Base-by-base conservation (phyloP, 345 rosid genomes). In the Bretschneidera sinensis region DNA sequence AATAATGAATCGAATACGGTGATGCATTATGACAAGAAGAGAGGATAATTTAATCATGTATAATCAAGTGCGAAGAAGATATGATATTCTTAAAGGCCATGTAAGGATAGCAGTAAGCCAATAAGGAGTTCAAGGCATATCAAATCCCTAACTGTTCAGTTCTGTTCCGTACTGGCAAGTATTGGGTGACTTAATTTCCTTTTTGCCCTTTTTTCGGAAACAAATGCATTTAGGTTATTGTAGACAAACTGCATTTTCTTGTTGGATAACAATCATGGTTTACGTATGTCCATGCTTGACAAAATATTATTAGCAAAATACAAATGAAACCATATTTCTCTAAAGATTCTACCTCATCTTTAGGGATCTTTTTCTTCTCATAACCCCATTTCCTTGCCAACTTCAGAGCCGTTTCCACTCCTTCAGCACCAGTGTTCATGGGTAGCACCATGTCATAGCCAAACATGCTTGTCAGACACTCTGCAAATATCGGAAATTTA, bases 371-470 rank as follows among this genome's bases (percentile, higher is more conserved):
- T 73, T 94, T 94, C 74, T 82, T 88, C 60, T 79, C 85, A 43
- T 86, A 82, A 70, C 99, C 99, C 99, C 97, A 94, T 77, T 94
- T 94, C 66, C 99, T 84, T 3, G 97, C 97, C 79, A 86, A n/a
- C 68, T 94, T 88, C 71, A 94, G 74, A 61, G 96, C 96, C 15
- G 99, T 90, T 67, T 94, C 97, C 35, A 90, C 97, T 65, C 99
- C 97, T 80, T 94, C 97, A 24, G 99, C 99, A 9, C 97, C 96
- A 0, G 99, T 94, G 64, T 94, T 94, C 99, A 94, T 94, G 3
- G 99, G 99, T 60, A 94, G 87, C 52, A 90, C 96, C 97, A 94
- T 94, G 31, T 90, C 97, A 61, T 88, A 90, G 39, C 99, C 96
- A 66, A 90, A 86, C 83, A 88, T 83, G 49, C 74, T 79, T 7